Conservation (phyloP, 2,329 filamentous ascomycete genomes). For the Sarocladium brachiariae region DNA sequence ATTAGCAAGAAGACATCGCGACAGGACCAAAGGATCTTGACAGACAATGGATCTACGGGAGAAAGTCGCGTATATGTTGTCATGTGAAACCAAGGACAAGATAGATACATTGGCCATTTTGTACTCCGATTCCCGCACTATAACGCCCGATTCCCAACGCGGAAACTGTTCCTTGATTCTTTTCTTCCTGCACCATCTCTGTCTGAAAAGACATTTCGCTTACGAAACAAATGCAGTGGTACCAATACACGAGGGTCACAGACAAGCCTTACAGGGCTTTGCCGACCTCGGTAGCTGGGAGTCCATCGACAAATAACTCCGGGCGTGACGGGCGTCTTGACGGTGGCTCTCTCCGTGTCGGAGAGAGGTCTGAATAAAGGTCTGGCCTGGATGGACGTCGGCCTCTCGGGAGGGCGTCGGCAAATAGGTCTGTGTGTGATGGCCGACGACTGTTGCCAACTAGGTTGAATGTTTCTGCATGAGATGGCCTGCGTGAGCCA, state of each 20-base stretch:
- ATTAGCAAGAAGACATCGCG: too few species aligned
- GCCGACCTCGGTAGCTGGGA: constrained; percentile 1
- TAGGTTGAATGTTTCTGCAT: neutral
- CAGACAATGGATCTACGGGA: neutral
- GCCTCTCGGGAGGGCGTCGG: neutral
- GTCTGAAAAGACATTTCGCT: neutral
- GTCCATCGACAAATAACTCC: neutral
- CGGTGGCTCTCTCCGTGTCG: neutral
- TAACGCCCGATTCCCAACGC: neutral
- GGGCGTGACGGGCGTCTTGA: neutral
- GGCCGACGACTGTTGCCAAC: neutral
- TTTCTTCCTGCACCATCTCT: neutral
- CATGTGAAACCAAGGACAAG: neutral
- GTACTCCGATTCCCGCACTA: constrained; percentile 6
- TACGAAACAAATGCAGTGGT: neutral
- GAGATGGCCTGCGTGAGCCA: constrained; percentile 13
- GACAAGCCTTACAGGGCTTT: neutral
- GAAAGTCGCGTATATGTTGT: neutral
- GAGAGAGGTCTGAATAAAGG: neutral
- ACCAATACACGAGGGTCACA: neutral
- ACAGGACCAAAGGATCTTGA: too few species aligned
- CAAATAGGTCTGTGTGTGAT: neutral
- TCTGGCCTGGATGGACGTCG: constrained; percentile 2
- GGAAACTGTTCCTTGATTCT: neutral
- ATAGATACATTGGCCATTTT: constrained; percentile 6